A percentile compares a stretch with the other conserved stretches of the same genome.
These are phyloP conservation scores for Suhomyces sp. DNA, from an alignment of 805 yeast genomes.

Conservation along the genomic window DNA sequence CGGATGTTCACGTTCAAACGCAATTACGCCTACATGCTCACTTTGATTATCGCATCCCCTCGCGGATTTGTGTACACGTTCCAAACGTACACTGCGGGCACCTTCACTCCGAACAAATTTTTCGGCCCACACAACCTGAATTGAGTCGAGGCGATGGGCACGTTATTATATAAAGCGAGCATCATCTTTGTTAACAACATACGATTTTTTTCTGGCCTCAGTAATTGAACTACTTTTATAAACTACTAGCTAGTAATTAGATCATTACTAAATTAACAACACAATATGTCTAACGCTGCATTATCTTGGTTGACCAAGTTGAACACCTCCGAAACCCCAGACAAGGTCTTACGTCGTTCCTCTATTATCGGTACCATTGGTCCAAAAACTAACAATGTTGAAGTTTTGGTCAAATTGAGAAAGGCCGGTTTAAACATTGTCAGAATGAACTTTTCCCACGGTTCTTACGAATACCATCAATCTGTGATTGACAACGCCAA, in stretches of 20 bases:
- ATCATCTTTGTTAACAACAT: background rate
- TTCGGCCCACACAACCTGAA: background rate
- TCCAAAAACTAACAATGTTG: constrained; percentile 93
- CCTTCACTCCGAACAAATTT: constrained; percentile 6
- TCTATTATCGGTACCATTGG: constrained; percentile 99
- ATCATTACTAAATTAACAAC: background rate
- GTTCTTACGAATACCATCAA: constrained; percentile 97
- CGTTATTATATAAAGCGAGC: constrained; percentile 5
- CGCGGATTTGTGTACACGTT: background rate
- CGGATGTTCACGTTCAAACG: background rate
- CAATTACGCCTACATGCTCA: background rate
- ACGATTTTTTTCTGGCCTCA: background rate
- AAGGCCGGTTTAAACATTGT: constrained; percentile 97
- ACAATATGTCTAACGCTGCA: constrained; percentile 42
- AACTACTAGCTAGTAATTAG: constrained; percentile 2
- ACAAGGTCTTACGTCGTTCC: constrained; percentile 82
- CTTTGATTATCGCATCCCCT: background rate
- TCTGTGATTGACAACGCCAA: constrained; percentile 94
- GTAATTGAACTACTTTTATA: background rate
- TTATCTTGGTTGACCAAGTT: constrained; percentile 82
- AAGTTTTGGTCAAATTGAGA: constrained; percentile 79
- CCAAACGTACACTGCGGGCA: constrained; percentile 3
- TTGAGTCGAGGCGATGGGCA: background rate
- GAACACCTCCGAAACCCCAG: constrained; percentile 71
- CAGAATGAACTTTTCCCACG: constrained; percentile 99